phyloP scores from a whole-genome alignment of 148 eudicot genomes.

The Arbutus unedo region DNA sequence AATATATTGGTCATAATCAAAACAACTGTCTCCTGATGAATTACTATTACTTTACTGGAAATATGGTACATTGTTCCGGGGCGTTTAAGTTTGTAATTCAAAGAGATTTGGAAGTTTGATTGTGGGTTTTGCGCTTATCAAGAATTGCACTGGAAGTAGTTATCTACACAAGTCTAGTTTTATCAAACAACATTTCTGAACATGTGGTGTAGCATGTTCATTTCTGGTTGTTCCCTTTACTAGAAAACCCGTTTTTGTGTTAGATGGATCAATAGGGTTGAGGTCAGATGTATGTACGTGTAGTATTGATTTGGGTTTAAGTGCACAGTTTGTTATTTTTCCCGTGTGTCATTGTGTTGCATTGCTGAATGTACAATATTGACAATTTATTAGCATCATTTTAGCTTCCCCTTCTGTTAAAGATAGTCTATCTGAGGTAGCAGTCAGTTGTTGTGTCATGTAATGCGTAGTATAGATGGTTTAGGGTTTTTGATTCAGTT shows the following conservation, averaged over 20 bases:
- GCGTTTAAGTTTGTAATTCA: background rate
- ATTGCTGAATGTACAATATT: background rate
- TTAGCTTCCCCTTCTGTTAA: background rate
- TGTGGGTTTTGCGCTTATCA: background rate
- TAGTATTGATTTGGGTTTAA: background rate
- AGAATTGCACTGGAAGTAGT: background rate
- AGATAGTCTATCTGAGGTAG: background rate
- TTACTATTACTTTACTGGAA: background rate
- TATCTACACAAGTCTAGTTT: background rate
- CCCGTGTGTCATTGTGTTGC: background rate
- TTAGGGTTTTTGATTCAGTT: constrained; percentile 3
- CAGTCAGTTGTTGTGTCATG: background rate
- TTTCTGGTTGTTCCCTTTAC: background rate
- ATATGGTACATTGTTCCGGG: background rate
- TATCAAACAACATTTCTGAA: background rate
- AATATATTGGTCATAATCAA: background rate
- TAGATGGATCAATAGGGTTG: background rate
- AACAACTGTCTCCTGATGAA: background rate
- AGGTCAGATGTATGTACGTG: background rate
- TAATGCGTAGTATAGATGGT: background rate
- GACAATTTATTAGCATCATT: background rate
- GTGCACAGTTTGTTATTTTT: background rate
- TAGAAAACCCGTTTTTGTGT: background rate
- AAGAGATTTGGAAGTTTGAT: background rate
- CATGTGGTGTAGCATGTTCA: background rate